phyloP scores from a whole-genome alignment of 306 rosid species.

The Begonia fuchsioides region DNA sequence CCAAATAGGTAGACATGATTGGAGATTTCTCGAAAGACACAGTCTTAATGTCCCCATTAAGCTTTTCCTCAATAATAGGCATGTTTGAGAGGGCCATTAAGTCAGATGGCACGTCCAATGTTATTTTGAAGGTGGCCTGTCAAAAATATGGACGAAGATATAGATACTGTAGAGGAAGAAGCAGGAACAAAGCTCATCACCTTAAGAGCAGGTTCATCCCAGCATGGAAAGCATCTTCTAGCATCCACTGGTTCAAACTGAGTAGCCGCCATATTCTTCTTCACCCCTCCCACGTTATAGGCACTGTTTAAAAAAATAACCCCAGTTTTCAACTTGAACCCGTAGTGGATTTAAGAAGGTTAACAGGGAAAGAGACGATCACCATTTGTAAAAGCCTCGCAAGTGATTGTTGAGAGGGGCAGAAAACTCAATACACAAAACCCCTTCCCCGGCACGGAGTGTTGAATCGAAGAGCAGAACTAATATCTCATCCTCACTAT shows the following conservation, averaged over 20 bases:
- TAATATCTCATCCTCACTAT: slow-evolving; percentile 37
- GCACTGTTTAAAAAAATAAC: slow-evolving; percentile 18
- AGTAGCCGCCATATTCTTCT: slow-evolving; percentile 52
- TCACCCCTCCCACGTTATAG: slow-evolving; percentile 31
- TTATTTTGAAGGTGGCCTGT: slow-evolving; percentile 53
- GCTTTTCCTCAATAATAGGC: slow-evolving; percentile 37
- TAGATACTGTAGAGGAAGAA: slow-evolving; percentile 2
- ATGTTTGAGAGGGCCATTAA: slow-evolving; percentile 50
- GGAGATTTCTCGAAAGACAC: slow-evolving; percentile 44
- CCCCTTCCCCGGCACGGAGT: slow-evolving; percentile 37
- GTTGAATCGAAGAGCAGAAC: slow-evolving; percentile 36
- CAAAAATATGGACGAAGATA: not conserved
- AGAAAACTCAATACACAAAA: slow-evolving; percentile 39
- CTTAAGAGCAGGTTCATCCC: slow-evolving; percentile 68
- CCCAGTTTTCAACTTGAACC: not conserved
- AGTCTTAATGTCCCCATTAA: slow-evolving; percentile 27
- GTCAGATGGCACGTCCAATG: slow-evolving; percentile 37
- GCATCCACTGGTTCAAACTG: slow-evolving; percentile 59
- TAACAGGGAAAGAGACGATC: not conserved
- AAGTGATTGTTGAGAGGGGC: slow-evolving; percentile 40
- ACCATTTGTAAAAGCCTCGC: slow-evolving; percentile 46
- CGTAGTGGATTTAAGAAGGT: not conserved
- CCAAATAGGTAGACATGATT: slow-evolving; percentile 56
- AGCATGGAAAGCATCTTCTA: slow-evolving; percentile 56
- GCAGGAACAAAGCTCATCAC: slow-evolving; percentile 8